Base-by-base conservation (phyloP, 2,329 filamentous ascomycete species). In the Trichoderma atroviride region DNA sequence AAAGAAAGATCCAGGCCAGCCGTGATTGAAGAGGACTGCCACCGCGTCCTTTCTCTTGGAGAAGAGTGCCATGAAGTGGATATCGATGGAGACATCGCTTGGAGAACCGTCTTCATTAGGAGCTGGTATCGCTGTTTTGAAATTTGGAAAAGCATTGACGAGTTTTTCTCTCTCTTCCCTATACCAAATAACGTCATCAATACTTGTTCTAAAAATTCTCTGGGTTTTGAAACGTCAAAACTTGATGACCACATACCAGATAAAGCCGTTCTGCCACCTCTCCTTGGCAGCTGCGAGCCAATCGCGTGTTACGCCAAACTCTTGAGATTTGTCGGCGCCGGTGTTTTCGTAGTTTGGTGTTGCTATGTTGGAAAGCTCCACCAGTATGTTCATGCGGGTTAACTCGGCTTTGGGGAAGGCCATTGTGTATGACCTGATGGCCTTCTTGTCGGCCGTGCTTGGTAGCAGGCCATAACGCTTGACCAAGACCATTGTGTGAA, bases 1-100 rank as follows among this genome's bases (percentile, higher is more conserved):
- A 29, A 50, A 62, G 43, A 62, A 62, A n/a, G 59, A 62, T 6
- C 59, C 59, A 5, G 59, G 59, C 59, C 59, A 62, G 29, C 59
- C 59, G 29, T 62, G 59, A 3, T 35, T 7, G 37, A 62, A 35
- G 59, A 52, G 29, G 13, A 62, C n/a, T 3, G 59, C 40, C 9
- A 52, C 19, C 1, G 59, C 43, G 16, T 35, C 27, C 14, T 47
- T 47, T 19, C 35, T 62, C 19, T 47, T 62, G n/a, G 59, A 62
- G 43, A 62, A 62, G 59, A 62, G 59, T 14, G 43, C 59, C 9
- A 43, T 24, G 59, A 62, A 62, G 22, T 62, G 59, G 16, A 62
- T 31, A 6, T 62, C 14, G 19, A 62, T 62, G 58, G 24, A 14
- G 58, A 43, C 31, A 40, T n/a, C 43, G 22, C 29, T 62, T 29